phyloP scores from a whole-genome alignment of 2,329 filamentous ascomycete species.

The Beauveria sp. region DNA sequence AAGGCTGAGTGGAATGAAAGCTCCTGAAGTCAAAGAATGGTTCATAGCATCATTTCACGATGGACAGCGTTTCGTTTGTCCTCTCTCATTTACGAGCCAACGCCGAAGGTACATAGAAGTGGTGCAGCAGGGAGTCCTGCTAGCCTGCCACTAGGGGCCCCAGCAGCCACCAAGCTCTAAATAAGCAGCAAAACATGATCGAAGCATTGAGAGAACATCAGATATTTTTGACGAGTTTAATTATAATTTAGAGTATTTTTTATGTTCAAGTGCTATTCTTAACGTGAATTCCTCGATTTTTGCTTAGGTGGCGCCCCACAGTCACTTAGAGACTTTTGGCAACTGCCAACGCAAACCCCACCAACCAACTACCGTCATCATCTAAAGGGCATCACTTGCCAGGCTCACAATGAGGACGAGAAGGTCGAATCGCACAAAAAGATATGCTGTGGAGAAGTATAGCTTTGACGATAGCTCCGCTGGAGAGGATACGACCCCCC shows the following conservation, averaged over 20 bases:
- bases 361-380: not conserved
- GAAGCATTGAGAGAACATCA: not conserved
- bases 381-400: not conserved
- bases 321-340: not conserved
- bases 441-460: constrained; percentile 27
- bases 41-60: not conserved
- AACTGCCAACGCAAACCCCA: not conserved
- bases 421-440: constrained; percentile 28
- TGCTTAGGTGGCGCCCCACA: constrained; percentile 3
- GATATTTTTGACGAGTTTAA: not conserved
- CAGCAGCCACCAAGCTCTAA: not conserved
- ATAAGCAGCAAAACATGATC: not conserved
- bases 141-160: not conserved
- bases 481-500: constrained; percentile 21
- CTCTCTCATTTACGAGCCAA: not conserved
- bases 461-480: constrained; percentile 26
- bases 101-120: not conserved
- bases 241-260: not conserved
- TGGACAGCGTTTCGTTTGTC: not conserved
- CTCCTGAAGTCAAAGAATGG: not conserved
- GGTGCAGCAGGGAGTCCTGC: not conserved
- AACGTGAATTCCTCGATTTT: not conserved
- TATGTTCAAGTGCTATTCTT: not conserved
- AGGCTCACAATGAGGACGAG: constrained; percentile 27
- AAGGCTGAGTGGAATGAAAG: not conserved